Base-by-base conservation (phyloP, 1,284 basidiomycete genomes). In the Coriolopsis trogii region DNA sequence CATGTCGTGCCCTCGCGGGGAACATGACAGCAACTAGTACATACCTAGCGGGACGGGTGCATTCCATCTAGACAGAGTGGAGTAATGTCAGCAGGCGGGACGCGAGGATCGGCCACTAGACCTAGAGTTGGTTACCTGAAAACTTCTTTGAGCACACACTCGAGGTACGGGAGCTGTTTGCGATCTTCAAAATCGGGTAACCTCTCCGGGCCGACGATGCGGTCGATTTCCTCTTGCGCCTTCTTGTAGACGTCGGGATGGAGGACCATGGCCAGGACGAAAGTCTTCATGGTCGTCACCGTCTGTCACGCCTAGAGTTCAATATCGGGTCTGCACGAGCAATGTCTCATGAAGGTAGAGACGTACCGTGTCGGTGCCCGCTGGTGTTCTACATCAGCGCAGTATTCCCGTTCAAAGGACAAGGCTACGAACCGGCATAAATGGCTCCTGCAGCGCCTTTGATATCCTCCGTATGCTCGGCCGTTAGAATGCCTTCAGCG, bases 131-230 rank as follows among this genome's bases (percentile, higher is more conserved):
- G n/a, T 24, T 48, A 60, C 53, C 43, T 45, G 55, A 42, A 42
- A 2, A 65, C 58, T 56, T 75, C 73, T 45, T 64, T 66, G 16
- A 72, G 49, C n/a, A 70, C 53, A 9, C 67, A 68, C n/a, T 66
- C 60, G 12, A 73, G 48, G 54, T 72, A 73, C 0, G 70, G 69
- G 25, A 73, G 56, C 7, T 46, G 53, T 3, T 64, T 62, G 16
- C 62, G 42, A 41, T 74, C 72, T 23, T 65, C 63, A 38, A 70
- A 68, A 20, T 62, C 66, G 12, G 72, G 70, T 23, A 73, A 40
- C 25, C 68, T 60, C 23, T 67, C 63, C 31, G 42, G 28, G 4
- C 67, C 67, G 15, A 72, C 59, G 6, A 69, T 59, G 20, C 49
- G 45, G 49, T 72, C 68, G 6, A 73, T 59, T 49, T 73, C 71